Conservation (phyloP, 257 asterid genomes). For the Rauvolfia tetraphylla region DNA sequence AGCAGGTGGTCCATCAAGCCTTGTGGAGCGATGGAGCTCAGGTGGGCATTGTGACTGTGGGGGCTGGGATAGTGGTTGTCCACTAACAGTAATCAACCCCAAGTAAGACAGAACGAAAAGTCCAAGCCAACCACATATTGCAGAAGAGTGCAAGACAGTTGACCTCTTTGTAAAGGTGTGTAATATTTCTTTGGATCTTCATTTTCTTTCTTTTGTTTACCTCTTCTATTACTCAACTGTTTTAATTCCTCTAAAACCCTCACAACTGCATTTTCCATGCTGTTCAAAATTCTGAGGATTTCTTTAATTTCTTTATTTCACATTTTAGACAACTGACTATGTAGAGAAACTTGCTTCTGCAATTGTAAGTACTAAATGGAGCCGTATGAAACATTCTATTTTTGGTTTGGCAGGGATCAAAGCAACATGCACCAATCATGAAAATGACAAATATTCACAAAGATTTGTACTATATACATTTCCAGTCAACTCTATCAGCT, state of each 20-base stretch:
- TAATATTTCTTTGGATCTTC: neutral
- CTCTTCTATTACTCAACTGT: neutral
- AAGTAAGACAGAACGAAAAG: conserved; percentile 23
- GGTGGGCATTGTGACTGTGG: conserved; percentile 93
- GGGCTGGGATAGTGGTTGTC: conserved; percentile 96
- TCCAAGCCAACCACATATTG: conserved; percentile 21
- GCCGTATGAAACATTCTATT: neutral
- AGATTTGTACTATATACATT: conserved; percentile 64
- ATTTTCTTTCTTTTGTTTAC: neutral
- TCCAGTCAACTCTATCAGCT: conserved; percentile 61
- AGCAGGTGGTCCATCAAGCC: conserved; percentile 69
- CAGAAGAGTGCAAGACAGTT: conserved; percentile 54
- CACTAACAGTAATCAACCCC: conserved; percentile 53
- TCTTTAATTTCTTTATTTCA: neutral
- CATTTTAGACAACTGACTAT: no score
- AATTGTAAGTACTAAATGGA: neutral
- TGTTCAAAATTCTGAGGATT: neutral
- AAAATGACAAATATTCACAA: conserved; percentile 74
- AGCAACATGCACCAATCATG: conserved; percentile 51
- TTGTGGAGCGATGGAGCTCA: conserved; percentile 67
- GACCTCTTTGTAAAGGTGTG: conserved; percentile 77
- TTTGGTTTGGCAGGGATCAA: conserved; percentile 58
- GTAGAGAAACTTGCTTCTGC: neutral
- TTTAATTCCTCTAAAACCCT: neutral
- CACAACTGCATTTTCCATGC: no score